Base-by-base conservation (phyloP, 1,284 basidiomycete species). In the Sanghuangporus sanghuang region DNA sequence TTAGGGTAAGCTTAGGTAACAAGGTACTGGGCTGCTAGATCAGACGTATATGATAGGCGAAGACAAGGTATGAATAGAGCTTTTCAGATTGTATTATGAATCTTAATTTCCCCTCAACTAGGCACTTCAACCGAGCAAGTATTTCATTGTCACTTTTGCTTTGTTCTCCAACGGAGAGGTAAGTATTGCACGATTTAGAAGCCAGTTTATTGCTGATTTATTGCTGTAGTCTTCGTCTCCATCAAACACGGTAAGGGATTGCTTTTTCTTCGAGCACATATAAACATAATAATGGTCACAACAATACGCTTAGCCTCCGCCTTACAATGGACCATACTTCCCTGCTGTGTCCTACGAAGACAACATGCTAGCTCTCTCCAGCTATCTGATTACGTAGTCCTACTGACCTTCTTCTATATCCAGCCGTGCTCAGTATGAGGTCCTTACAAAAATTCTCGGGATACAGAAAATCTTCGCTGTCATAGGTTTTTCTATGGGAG, bases 271-370 rank as follows among this genome's bases (percentile, higher is more conserved):
- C 23, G 14, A 9, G 18, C 3, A 21, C 2, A 23, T 11, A 32
- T 38, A 23, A 6, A 14, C 2, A 18, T 53, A 38, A 32, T 52
- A 12, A 18, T 39, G 35, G 42, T 14, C 59, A 39, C 6, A 11
- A 46, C 39, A 6, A 12, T 49, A 5, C 27, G 5, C 12, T 3
- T 39, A 75, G 73, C 72, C 73, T 23, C 63, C 69, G 23, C 73
- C 73, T 18, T 70, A 74, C 59, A 73, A 74, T 60, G 73, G 73
- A 1, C 71, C 72, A n/a, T 72, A 72, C 63, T 74, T 74, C 53
- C 74, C 74, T 23, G 63, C 62, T n/a, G 69, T 73, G 9, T 70
- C 72, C 5, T 73, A 74, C 50, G 71, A 72, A 48, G 74, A 73
- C 58, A 73, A 74, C 67, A 68, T 63, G 67, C 68, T 53, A 62